Evolutionary conservation across 768 basidiomycete genomes (phyloP), one percentile per base, ranked within the genome.

Genomic region (Kwoniella sp.): DNA sequence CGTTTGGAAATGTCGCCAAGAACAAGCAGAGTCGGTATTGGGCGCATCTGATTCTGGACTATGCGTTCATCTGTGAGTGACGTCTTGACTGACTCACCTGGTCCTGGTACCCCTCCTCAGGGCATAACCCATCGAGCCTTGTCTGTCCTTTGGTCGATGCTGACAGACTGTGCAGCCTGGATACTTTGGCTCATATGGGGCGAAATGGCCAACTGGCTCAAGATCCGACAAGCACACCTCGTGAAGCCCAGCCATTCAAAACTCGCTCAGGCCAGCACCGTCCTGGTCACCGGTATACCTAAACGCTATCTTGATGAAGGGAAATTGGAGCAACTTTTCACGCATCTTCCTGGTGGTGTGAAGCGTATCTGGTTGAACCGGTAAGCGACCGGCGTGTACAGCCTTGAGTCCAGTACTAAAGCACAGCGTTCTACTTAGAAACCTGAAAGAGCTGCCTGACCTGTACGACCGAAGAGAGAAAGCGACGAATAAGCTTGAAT

Each of bases 291-390:
- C 3, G 91, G 91, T 36, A 85, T 98, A 5, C 90, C 91, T 5
- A 76, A 78, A 27, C 80, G 82, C 41, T 90, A 84, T 65, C 81
- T 96, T 46, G 83, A 84, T 32, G 84, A 85, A 60, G 74, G 78
- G 6, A 83, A 83, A 3, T 78, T 95, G 25, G 76, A 71, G 36
- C 78, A 81, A 42, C 75, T 93, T 10, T 93, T 88, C 73, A 80
- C 81, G n/a, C 80, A 82, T 50, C 79, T 96, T 2, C 93, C 95
- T 0, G 92, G 92, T 9, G 92, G 92, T 14, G 86, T 92, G 7
- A 84, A 84, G 69, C 82, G 83, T 59, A 83, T 99, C 31, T 99
- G 93, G 91, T 79, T 98, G 32, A 93, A 91, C 72, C 80, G 87
- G 84, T 84, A 51, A 34, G 80, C 50, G 9, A 20, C 19, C 20